phyloP scores from a whole-genome alignment of 768 basidiomycete genomes.

The Pulveroboletus frians region DNA sequence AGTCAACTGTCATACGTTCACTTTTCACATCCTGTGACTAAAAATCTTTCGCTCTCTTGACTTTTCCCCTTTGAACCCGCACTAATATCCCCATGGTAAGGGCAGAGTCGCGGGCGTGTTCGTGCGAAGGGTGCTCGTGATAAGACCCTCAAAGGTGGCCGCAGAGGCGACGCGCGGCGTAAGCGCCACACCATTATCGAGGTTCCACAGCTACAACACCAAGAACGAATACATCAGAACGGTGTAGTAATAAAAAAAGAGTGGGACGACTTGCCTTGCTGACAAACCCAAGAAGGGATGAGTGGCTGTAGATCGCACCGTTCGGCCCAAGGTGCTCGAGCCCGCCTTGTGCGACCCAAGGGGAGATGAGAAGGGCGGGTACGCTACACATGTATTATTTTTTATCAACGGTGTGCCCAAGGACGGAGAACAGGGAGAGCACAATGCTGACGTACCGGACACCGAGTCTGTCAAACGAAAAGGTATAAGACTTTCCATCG shows the following conservation, averaged over 20 bases:
- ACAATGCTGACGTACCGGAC: constrained; percentile 11
- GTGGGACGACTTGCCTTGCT: constrained; percentile 11
- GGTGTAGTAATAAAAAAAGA: neutral
- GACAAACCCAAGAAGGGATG: constrained; percentile 20
- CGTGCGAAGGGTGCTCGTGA: constrained; percentile 16
- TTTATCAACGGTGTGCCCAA: too few species aligned
- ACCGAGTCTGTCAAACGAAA: constrained; percentile 23
- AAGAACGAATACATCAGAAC: neutral
- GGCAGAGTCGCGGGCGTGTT: constrained; percentile 15
- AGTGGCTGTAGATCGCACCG: constrained; percentile 19
- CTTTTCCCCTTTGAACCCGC: too few species aligned
- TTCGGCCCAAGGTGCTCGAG: constrained; percentile 9
- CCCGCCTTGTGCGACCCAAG: constrained; percentile 21
- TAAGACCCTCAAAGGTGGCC: constrained; percentile 21
- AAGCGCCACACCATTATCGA: constrained; percentile 18
- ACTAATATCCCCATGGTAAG: constrained; percentile 17
- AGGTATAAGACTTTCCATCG: constrained; percentile 21
- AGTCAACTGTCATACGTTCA: too few species aligned
- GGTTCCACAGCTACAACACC: constrained; percentile 19
- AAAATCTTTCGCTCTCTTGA: too few species aligned
- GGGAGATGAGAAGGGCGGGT: constrained; percentile 19
- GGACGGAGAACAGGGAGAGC: neutral
- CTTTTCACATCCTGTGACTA: too few species aligned
- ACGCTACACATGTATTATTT: constrained; percentile 3
- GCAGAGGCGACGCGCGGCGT: constrained; percentile 20